These are phyloP conservation scores for Ustilago esculenta DNA, from an alignment of 1,284 basidiomycete species.

Conservation along the genomic window DNA sequence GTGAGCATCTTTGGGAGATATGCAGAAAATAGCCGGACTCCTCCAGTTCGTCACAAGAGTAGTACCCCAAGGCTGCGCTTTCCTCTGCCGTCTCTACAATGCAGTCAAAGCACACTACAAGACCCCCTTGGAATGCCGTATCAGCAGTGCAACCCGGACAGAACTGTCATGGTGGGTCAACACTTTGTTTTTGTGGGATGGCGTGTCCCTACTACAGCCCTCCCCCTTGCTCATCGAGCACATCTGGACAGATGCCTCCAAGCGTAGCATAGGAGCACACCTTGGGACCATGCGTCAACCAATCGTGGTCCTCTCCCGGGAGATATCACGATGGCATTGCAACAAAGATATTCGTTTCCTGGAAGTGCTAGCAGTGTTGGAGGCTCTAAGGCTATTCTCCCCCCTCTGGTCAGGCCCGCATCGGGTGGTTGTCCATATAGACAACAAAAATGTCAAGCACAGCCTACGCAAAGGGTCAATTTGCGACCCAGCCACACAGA, in stretches of 20 bases:
- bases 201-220: background rate
- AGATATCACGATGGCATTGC: background rate
- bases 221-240: background rate
- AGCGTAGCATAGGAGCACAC: background rate
- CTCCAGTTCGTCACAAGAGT: background rate
- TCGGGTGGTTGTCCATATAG: background rate
- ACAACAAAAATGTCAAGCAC: background rate
- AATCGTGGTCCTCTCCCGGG: background rate
- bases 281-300: background rate
- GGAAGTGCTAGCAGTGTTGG: background rate
- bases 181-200: background rate
- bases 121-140: background rate
- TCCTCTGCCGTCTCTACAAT: background rate
- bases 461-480: background rate
- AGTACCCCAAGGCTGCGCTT: background rate
- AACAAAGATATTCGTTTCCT: background rate
- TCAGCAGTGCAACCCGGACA: background rate
- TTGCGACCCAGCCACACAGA: background rate
- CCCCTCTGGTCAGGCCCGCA: no score
- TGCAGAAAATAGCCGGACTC: background rate
- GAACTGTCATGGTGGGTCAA: background rate
- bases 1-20: background rate
- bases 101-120: background rate
- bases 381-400: no score
- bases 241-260: background rate